Evolutionary conservation across 2,329 filamentous ascomycete species (phyloP), one percentile per base, ranked within the genome.

Genomic region (Didymella glomerata): DNA sequence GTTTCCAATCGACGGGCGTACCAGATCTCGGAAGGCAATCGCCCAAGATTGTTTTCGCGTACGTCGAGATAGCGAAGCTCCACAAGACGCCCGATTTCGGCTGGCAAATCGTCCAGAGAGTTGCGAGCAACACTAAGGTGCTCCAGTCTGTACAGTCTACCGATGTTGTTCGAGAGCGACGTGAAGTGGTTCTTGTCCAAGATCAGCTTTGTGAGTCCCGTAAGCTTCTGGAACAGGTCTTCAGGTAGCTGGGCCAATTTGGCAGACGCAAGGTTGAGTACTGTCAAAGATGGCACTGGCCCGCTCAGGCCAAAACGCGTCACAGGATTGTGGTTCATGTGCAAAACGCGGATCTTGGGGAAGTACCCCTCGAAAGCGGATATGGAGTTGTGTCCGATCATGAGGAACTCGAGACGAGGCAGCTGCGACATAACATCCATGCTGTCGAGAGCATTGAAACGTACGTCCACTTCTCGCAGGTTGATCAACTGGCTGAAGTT

Each of bases 101-200:
- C 78, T 4, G 95, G 95, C 28, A 99, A 81, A 66, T 91, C 88
- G 60, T 89, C 91, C 3, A 99, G 84, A 0, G 90, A 90, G 74
- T 99, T 99, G 76, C 94, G 91, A 38, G 93, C 93, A 64, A 98
- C 93, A 77, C 93, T 98, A 72, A 99, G 90, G 76, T 96, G 89
- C 72, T 98, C 93, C 28, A 99, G 82, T 66, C 88, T 91, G 63
- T 86, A 87, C 44, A 99, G 81, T 63, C 90, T 91, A 16, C 94
- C 93, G 60, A 99, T 91, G 61, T 96, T 90, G 54, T 87, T 85
- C 0, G 94, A 95, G 24, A 99, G 81, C 0, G 92, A 94, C 0
- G 95, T 93, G 68, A 99, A 96, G 74, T 97, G 96, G 71, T 99
- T 99, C 74, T 92, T 93, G 78, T 97, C 94, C 53, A 99, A 83